phyloP scores from a whole-genome alignment of 1,284 basidiomycete species.

The Pseudomicrostroma phylloplanum region DNA sequence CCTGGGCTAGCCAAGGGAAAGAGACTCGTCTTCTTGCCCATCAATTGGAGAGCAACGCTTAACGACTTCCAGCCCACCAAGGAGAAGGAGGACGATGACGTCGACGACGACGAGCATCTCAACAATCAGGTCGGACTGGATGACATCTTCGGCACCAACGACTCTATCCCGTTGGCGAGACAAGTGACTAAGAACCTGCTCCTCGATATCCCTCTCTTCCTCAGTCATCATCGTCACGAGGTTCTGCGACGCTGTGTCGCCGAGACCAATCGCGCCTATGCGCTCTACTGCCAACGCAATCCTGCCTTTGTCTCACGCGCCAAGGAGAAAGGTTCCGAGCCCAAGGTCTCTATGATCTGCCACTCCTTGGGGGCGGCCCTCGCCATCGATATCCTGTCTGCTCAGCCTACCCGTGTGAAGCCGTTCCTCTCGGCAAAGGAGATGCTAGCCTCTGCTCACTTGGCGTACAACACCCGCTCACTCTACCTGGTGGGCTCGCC shows the following conservation, averaged over 20 bases:
- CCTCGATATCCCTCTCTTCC: conserved; percentile 55
- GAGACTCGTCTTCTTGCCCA: conserved; percentile 56
- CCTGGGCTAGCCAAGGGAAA: conserved; percentile 32
- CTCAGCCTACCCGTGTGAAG: conserved; percentile 56
- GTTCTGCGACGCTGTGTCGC: conserved; percentile 56
- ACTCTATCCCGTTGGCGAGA: conserved; percentile 47
- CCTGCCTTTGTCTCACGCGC: conserved; percentile 50
- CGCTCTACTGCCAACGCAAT: conserved; percentile 58
- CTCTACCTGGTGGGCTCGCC: conserved; percentile 58
- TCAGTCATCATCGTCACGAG: conserved; percentile 54
- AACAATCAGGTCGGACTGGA: conserved; percentile 52
- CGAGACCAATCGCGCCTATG: conserved; percentile 52
- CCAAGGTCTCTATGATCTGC: conserved; percentile 53
- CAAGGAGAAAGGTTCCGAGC: conserved; percentile 43
- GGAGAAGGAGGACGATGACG: conserved; percentile 52
- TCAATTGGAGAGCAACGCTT: conserved; percentile 58
- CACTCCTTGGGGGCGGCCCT: conserved; percentile 57
- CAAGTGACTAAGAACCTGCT: conserved; percentile 47
- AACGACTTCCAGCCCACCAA: conserved; percentile 49
- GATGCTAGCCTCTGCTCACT: conserved; percentile 17
- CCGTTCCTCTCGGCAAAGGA: not conserved
- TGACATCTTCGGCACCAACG: conserved; percentile 30
- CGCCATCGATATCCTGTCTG: conserved; percentile 57
- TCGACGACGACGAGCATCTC: conserved; percentile 42
- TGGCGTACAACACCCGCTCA: conserved; percentile 53